A percentile compares a stretch with the other conserved stretches of the same genome.
These are phyloP conservation scores for Melocanna baccifera DNA, from an alignment of 176 grass and related monocot species.

Conservation along the genomic window DNA sequence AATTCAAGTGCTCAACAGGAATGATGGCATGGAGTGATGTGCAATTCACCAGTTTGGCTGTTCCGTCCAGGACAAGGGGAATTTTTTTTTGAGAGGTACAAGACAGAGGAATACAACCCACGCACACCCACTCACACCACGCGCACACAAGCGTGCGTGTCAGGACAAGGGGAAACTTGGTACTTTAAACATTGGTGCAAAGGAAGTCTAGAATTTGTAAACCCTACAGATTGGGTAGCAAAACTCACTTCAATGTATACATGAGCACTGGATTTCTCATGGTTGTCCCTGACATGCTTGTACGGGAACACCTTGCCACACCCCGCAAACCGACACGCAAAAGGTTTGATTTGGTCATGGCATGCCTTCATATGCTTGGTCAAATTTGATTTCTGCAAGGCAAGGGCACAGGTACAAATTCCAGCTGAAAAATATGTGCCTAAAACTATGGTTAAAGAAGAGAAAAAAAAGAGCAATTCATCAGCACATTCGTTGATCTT, in stretches of 20 bases:
- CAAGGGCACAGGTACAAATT: not conserved
- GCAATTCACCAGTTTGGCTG: not conserved
- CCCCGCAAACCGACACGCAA: slow-evolving; percentile 1
- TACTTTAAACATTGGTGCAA: not conserved
- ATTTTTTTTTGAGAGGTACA: not conserved
- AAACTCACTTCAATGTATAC: slow-evolving; percentile 42
- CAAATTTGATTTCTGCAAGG: slow-evolving; percentile 65
- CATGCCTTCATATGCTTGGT: slow-evolving; percentile 48
- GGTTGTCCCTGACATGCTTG: slow-evolving; percentile 60
- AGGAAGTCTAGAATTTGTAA: not conserved
- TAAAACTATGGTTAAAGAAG: not conserved
- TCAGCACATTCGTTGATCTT: not conserved
- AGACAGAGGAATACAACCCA: too few relatives aligned
- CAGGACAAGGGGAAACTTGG: too few relatives aligned
- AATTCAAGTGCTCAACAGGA: not conserved
- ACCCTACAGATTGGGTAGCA: not conserved
- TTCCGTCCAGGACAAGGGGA: not conserved
- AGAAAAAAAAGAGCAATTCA: not conserved
- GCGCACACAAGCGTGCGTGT: too few relatives aligned
- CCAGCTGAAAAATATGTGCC: not conserved
- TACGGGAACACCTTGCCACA: slow-evolving; percentile 51
- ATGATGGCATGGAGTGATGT: not conserved
- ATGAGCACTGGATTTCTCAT: slow-evolving; percentile 52
- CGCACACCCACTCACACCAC: too few relatives aligned
- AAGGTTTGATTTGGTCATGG: slow-evolving; percentile 42